These are phyloP conservation scores for Bruguiera hainesii DNA, from an alignment of 441 rosid species.

Conservation along the genomic window DNA sequence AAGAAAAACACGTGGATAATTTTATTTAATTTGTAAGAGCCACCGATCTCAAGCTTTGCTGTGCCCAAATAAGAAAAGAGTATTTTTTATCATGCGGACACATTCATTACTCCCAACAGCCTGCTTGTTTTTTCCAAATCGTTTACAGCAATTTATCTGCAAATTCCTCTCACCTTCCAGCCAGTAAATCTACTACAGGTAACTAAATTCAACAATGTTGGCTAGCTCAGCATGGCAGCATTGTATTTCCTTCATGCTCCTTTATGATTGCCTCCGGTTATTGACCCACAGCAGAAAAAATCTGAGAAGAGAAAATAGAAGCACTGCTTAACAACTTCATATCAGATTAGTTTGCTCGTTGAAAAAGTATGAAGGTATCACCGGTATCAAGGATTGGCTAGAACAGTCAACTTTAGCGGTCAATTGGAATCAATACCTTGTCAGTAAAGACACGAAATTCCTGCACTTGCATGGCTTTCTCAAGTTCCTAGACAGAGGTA, in stretches of 20 bases:
- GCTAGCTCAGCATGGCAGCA: background rate
- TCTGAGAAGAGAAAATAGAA: conserved; percentile 27
- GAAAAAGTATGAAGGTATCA: background rate
- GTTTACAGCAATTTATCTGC: no score
- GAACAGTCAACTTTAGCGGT: background rate
- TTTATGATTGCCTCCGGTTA: conserved; percentile 14
- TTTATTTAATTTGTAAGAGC: no score
- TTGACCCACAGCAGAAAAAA: conserved; percentile 33
- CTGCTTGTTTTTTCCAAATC: no score
- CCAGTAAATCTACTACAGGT: no score
- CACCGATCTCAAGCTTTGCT: no score
- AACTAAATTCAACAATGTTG: no score
- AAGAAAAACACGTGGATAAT: no score
- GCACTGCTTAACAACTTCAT: background rate
- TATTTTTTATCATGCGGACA: no score
- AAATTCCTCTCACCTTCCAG: no score
- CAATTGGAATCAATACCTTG: conserved; percentile 41
- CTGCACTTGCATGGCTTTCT: conserved; percentile 67
- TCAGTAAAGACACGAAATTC: conserved; percentile 54
- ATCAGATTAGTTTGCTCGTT: background rate
- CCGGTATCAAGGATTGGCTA: background rate
- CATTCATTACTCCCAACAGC: no score
- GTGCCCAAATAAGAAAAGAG: no score
- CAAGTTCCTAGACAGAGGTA: conserved; percentile 52
- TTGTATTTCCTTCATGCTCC: background rate